phyloP scores from a whole-genome alignment of 495 filamentous ascomycete genomes.

The Collariella sp. region DNA sequence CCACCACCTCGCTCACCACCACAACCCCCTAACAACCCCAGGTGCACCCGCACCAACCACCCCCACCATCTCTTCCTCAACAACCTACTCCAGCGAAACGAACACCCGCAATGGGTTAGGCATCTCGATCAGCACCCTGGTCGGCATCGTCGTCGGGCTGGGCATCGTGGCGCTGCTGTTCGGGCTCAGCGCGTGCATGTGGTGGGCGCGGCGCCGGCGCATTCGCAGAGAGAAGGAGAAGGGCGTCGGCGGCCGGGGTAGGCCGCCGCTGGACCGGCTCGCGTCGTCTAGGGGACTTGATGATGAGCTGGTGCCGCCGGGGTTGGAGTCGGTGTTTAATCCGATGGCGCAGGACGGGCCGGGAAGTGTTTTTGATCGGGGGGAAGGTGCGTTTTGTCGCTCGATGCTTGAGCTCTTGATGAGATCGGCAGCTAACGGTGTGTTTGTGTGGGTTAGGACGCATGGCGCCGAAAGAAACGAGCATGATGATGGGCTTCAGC shows the following conservation, averaged over 20 bases:
- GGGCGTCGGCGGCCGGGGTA: too few relatives aligned
- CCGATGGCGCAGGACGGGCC: conserved; percentile 10
- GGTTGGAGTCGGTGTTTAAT: conserved; percentile 11
- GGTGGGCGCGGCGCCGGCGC: conserved; percentile 8
- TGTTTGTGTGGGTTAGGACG: too few relatives aligned
- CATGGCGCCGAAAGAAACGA: conserved; percentile 8
- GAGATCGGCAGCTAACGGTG: neutral
- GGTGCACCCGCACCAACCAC: conserved; percentile 1
- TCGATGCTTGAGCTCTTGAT: too few relatives aligned
- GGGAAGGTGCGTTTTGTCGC: conserved; percentile 1
- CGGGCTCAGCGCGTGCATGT: conserved; percentile 8
- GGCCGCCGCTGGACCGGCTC: neutral
- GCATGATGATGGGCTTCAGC: neutral
- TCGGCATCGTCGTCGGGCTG: conserved; percentile 17
- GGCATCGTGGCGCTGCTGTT: conserved; percentile 9
- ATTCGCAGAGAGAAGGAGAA: conserved; percentile 8
- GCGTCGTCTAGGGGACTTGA: neutral
- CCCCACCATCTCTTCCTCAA: conserved; percentile 1
- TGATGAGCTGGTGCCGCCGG: conserved; percentile 5
- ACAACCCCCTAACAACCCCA: too few relatives aligned
- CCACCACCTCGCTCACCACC: too few relatives aligned
- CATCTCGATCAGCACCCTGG: conserved; percentile 13
- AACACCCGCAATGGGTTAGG: conserved; percentile 10
- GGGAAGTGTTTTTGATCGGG: conserved; percentile 13
- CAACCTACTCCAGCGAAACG: neutral